Base-by-base conservation (phyloP, 768 basidiomycete genomes). In the Lactifluus rugatus region DNA sequence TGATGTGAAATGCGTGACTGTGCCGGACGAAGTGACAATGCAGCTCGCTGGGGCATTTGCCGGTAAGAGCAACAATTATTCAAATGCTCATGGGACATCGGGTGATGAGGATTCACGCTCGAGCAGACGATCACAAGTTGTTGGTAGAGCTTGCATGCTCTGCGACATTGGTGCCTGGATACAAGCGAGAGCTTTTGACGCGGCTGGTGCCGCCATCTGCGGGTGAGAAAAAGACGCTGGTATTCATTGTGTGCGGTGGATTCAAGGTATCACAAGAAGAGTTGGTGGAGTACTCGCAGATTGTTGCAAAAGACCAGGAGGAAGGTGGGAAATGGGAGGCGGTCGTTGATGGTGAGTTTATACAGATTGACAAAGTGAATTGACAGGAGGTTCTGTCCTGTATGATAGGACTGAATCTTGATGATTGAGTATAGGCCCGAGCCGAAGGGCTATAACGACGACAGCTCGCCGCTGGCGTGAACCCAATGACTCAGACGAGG, bases 1-100 rank as follows among this genome's bases (percentile, higher is more conserved):
- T 16, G 74, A 71, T 3, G 74, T 89, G 11, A 76, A 68, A 59
- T 84, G 79, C 54, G 77, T 83, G 11, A 84, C 75, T 62, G 74
- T 89, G 25, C 76, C 83, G 5, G 87, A 90, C 64, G 82, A 82
- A 8, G 7, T 41, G 39, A 41, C n/a, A 16, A 41, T 19, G 39
- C n/a, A 41, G 9, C 1, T 41, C n/a, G n/a, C 39, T 41, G n/a
- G 39, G 17, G n/a, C 17, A 8, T 19, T 19, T 41, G 5, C 39
- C 8, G 39, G 39, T 41, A n/a, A n/a, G 39, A 41, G 39, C 8
- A 19, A 19, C 9, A 19, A 6, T n/a, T 8, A 10, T 19, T 41
- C 39, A 16, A 19, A 14, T 37, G 37, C 32, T 17, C 36, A 16
- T 37, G 16, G 37, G 11, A 37, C 3, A 17, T 37, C 11, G 5